Percentiles rank a stretch among this genome's conserved stretches.
Conservation (phyloP, 768 basidiomycete species). For the Rossbeevera mucosa region DNA sequence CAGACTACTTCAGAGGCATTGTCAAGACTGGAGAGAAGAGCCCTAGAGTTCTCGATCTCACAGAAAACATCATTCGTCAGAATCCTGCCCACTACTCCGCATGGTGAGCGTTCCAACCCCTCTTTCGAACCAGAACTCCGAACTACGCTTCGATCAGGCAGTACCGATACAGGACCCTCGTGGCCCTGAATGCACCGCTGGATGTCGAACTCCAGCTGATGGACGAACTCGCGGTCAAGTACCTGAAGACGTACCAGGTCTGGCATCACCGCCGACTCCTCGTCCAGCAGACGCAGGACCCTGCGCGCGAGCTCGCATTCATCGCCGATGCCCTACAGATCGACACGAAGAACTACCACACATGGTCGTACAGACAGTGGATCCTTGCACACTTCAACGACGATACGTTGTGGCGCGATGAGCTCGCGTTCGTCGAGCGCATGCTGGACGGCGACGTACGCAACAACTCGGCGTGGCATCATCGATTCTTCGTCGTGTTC, state of each 20-base stretch:
- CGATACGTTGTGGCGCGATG: constrained; percentile 63
- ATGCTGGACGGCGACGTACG: constrained; percentile 74
- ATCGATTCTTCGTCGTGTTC: constrained; percentile 86
- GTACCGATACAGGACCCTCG: constrained; percentile 85
- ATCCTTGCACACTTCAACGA: constrained; percentile 79
- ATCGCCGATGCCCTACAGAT: constrained; percentile 63
- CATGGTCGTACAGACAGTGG: constrained; percentile 98
- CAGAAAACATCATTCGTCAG: constrained; percentile 80
- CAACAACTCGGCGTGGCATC: constrained; percentile 98
- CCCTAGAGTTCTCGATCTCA: constrained; percentile 76
- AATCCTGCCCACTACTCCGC: constrained; percentile 98
- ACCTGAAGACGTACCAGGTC: constrained; percentile 95
- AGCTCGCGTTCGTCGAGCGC: constrained; percentile 69
- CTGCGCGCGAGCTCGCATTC: constrained; percentile 72
- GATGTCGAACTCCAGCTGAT: constrained; percentile 78
- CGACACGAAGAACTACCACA: constrained; percentile 97
- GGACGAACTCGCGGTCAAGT: constrained; percentile 78
- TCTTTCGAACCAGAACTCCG: background rate
- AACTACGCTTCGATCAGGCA: constrained; percentile 54
- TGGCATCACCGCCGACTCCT: constrained; percentile 91
- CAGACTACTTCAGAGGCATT: constrained; percentile 87
- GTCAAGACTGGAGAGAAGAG: constrained; percentile 75
- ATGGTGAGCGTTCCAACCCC: constrained; percentile 54
- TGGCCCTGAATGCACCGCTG: constrained; percentile 62
- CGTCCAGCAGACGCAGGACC: constrained; percentile 50